Evolutionary conservation across 805 yeast species (phyloP).

Genomic region (Myxozyma neotropica): DNA sequence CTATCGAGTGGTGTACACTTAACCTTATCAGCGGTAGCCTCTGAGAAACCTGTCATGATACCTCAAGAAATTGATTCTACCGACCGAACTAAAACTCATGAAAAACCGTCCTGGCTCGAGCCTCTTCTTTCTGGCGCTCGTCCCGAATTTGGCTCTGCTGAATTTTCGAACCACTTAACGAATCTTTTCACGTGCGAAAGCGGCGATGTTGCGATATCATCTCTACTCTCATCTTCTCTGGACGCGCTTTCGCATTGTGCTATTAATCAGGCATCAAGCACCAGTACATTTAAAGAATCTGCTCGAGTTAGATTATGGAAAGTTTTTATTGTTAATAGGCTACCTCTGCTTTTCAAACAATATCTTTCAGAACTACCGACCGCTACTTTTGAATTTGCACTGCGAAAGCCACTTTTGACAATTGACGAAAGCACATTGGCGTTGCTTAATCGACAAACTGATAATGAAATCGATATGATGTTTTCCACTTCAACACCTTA

Average conservation of each 20-base stretch:
- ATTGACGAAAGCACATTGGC: slow-evolving; percentile 23
- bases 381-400: slow-evolving; percentile 24
- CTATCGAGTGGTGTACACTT: not conserved
- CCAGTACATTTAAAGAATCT: not conserved
- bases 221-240: slow-evolving; percentile 16
- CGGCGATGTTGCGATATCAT: slow-evolving; percentile 19
- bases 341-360: slow-evolving; percentile 15
- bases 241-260: slow-evolving; percentile 15
- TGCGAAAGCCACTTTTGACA: slow-evolving; percentile 23
- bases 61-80: not conserved
- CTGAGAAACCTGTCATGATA: not conserved
- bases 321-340: slow-evolving; percentile 21
- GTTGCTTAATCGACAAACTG: slow-evolving; percentile 18
- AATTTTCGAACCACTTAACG: not conserved
- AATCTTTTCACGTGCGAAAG: not conserved
- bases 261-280: slow-evolving; percentile 17
- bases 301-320: slow-evolving; percentile 23
- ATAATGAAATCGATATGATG: slow-evolving; percentile 48
- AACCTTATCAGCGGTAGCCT: not conserved
- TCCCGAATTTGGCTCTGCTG: slow-evolving; percentile 18
- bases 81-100: not conserved
- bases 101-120: slow-evolving; percentile 18
- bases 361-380: slow-evolving; percentile 14
- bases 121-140: slow-evolving; percentile 9
- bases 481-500: slow-evolving; percentile 47